These are phyloP conservation scores for Phytophthora pisi DNA, from an alignment of 352 stramenopile genomes.

Conservation along the genomic window DNA sequence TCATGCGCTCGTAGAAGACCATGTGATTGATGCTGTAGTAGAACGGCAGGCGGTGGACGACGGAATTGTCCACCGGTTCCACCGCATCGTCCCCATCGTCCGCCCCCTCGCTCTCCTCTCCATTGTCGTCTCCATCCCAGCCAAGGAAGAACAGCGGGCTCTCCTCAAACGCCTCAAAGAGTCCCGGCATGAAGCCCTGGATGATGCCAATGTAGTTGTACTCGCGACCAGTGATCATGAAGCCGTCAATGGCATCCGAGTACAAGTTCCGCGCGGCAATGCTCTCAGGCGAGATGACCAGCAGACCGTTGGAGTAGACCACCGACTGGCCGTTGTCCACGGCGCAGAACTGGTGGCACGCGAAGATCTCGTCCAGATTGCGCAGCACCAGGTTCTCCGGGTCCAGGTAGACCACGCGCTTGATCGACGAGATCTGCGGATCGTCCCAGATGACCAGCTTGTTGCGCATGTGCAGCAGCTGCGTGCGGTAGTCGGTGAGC, in stretches of 20 bases:
- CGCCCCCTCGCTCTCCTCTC: slow-evolving; percentile 33
- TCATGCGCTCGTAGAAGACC: slow-evolving; percentile 89
- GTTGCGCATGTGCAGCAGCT: slow-evolving; percentile 85
- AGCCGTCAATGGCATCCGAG: slow-evolving; percentile 82
- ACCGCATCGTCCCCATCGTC: slow-evolving; percentile 37
- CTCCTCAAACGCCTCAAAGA: slow-evolving; percentile 86
- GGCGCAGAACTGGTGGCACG: slow-evolving; percentile 76
- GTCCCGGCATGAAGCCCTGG: slow-evolving; percentile 76
- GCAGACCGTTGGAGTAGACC: slow-evolving; percentile 81
- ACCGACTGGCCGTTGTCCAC: slow-evolving; percentile 85
- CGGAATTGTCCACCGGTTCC: slow-evolving; percentile 41
- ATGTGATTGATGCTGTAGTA: slow-evolving; percentile 91
- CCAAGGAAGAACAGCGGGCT: slow-evolving; percentile 74
- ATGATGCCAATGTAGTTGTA: slow-evolving; percentile 88
- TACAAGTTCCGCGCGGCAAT: slow-evolving; percentile 74
- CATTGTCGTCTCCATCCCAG: slow-evolving; percentile 46
- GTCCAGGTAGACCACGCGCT: slow-evolving; percentile 80
- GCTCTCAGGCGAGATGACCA: slow-evolving; percentile 79
- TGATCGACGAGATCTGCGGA: slow-evolving; percentile 58
- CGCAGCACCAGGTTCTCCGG: slow-evolving; percentile 80
- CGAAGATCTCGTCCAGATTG: slow-evolving; percentile 87
- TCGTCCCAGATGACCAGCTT: slow-evolving; percentile 86
- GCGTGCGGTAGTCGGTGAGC: slow-evolving; percentile 66
- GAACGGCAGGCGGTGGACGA: slow-evolving; percentile 78
- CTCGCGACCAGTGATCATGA: slow-evolving; percentile 81